Base-by-base conservation (phyloP, 2,329 filamentous ascomycete species). In the Ceratocystis colombiana region DNA sequence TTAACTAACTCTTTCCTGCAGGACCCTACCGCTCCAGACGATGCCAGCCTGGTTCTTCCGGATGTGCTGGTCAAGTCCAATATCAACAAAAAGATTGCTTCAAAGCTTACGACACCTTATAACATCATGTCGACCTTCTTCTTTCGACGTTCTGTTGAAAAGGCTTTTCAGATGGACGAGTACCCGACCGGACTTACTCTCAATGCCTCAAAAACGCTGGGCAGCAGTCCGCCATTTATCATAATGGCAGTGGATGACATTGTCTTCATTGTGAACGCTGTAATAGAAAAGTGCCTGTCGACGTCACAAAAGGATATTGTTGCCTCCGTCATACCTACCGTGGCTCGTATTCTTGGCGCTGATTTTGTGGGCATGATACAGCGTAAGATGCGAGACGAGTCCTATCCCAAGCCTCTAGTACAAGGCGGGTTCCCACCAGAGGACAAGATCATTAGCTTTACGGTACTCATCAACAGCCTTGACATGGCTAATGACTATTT, bases 361-460 rank as follows among this genome's bases (percentile, higher is more conserved):
- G 94, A 99, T 74, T 99, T 97, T 73, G 87, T 97, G 70, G 90
- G 90, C 71, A 96, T 99, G 91, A 87, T 96, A 48, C 93, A 97
- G 75, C 87, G 93, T 67, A 96, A 96, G 76, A 97, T 99, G 94
- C 86, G 91, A 57, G 91, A 97, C 73, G 94, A 99, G 75, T 88
- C 87, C 69, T 97, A 96, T 73, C 94, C 93, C 0, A 90, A 88
- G 72, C 81, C 90, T 1, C 78, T 84, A 0, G 83, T 92, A 0
- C 87, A 90, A 74, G 91, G 91, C 48, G 88, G 86, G 0, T 81
- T 92, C 57, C 93, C 93, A 0, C 90, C 92, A 0, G 94, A 99
- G 74, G 86, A 91, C 71, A 90, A 88, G 71, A 88, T 96, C 70
- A 84, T 97, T 64, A 82, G 88, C 3, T 99, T 99, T 74, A 85